Evolutionary conservation across 2,329 filamentous ascomycete genomes (phyloP), one percentile per base, ranked within the genome.

Genomic region (Pseudohalonectria lignicola): DNA sequence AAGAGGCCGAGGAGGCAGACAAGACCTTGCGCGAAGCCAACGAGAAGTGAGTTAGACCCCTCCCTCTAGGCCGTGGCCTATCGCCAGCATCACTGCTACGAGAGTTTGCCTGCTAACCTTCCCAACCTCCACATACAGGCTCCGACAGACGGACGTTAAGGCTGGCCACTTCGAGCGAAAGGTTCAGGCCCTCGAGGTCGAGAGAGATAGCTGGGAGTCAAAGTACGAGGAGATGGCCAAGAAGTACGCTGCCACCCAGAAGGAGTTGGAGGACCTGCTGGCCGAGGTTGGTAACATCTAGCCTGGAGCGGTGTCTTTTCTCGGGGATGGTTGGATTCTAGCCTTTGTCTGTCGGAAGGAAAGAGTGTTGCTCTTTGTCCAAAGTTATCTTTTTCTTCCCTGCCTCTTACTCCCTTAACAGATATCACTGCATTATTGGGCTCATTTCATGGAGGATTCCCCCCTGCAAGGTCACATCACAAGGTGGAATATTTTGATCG

Each of bases 111-210:
- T 37, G 34, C 46, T 50, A 44, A 51, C 43, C 40, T 36, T 19
- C 15, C 10, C 17, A 17, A 20, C 25, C 38, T 44, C 48, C 37
- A 40, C 44, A 41, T 41, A 48, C 52, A 98, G 92, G 71, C 86
- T 96, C 59, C 88, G 92, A 63, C 88, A 94, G 71, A 95, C 92
- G 68, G 92, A 98, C 62, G 87, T 96, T 69, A 96, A 96, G 76
- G 88, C 90, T 56, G 92, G 90, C 55, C 90, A 98, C 72, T 96
- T 90, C 67, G 92, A 98, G 73, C 92, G 92, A 68, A 96, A 96
- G 75, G 92, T 96, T 52, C 86, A 95, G 66, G 90, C 92, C 54
- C 80, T 95, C 57, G 92, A 98, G 70, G 72, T 77, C 57, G 78
- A 88, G 61, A 83, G 86, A 55, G 87, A 95, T 65, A 79, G 88